Evolutionary conservation across 768 basidiomycete species (phyloP).

Genomic region (Macrolepiota fuliginosa): DNA sequence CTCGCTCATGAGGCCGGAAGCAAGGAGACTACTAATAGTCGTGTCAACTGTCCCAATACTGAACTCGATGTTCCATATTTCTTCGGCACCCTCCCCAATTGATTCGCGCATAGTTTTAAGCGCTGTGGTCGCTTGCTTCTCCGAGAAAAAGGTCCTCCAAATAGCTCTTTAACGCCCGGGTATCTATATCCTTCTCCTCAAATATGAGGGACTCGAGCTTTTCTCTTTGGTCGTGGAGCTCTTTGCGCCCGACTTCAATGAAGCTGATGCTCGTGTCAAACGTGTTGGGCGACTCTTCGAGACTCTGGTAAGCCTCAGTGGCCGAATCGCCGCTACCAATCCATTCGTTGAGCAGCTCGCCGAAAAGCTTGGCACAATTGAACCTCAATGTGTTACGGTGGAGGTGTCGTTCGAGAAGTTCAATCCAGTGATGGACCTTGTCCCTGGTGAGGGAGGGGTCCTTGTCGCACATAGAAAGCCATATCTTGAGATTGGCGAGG

Average conservation of each 20-base stretch:
- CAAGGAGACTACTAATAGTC: slow-evolving; percentile 33
- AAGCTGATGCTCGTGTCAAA: neutral
- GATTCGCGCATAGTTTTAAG: slow-evolving; percentile 28
- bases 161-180: slow-evolving; percentile 28
- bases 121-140: slow-evolving; percentile 26
- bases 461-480: slow-evolving; percentile 36
- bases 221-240: slow-evolving; percentile 39
- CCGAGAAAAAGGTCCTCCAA: slow-evolving; percentile 35
- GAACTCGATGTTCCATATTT: slow-evolving; percentile 25
- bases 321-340: slow-evolving; percentile 38
- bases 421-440: slow-evolving; percentile 33
- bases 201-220: slow-evolving; percentile 39
- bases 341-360: slow-evolving; percentile 43
- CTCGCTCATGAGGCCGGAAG: slow-evolving; percentile 35
- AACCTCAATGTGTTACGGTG: slow-evolving; percentile 32
- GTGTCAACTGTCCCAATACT: slow-evolving; percentile 22
- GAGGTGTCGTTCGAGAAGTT: slow-evolving; percentile 37
- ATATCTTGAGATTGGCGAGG: slow-evolving; percentile 26
- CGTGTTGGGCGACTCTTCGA: neutral
- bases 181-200: slow-evolving; percentile 32
- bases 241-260: slow-evolving; percentile 36
- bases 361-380: slow-evolving; percentile 39
- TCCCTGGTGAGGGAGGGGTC: slow-evolving; percentile 37
- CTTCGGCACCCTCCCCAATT: slow-evolving; percentile 24
- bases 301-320: slow-evolving; percentile 15